phyloP scores from a whole-genome alignment of 2,329 filamentous ascomycete genomes.

The Leptographium radiaticola region DNA sequence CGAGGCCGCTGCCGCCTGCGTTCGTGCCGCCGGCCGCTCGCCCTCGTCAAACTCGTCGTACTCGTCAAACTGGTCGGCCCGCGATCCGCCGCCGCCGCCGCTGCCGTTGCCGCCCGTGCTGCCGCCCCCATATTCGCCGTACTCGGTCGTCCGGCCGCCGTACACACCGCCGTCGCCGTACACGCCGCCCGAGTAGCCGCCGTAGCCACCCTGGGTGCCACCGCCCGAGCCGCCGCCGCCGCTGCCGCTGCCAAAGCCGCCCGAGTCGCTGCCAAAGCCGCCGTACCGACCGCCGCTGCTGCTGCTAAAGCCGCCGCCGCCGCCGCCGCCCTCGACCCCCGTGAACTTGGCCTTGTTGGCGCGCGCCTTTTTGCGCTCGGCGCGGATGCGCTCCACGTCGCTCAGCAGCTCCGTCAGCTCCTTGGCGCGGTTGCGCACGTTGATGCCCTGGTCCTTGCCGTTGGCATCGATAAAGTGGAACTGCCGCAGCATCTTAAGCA shows the following conservation, averaged over 20 bases:
- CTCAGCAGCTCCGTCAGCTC: conserved; percentile 87
- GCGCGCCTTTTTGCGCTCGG: conserved; percentile 79
- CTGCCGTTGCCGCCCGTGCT: not conserved
- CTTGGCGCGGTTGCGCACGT: conserved; percentile 92
- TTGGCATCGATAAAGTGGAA: conserved; percentile 96
- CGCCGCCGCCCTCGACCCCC: conserved; percentile 68
- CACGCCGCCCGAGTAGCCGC: conserved; percentile 57
- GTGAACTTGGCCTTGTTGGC: conserved; percentile 88
- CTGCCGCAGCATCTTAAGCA: conserved; percentile 95
- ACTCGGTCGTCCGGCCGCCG: conserved; percentile 63
- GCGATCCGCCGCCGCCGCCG: conserved; percentile 28
- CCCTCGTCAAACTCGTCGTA: conserved; percentile 94
- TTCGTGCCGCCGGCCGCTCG: conserved; percentile 21
- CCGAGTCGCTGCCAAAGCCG: conserved; percentile 81
- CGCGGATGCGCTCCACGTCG: conserved; percentile 77
- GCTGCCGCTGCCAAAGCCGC: conserved; percentile 31
- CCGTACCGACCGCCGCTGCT: conserved; percentile 52
- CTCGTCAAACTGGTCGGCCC: conserved; percentile 77
- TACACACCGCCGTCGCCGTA: conserved; percentile 96
- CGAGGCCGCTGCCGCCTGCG: conserved; percentile 10
- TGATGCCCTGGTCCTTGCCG: conserved; percentile 96
- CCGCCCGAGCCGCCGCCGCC: conserved; percentile 73
- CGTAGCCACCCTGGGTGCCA: conserved; percentile 49
- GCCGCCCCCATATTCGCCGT: conserved; percentile 35
- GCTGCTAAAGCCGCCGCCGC: conserved; percentile 40